Base-by-base conservation (phyloP, 768 basidiomycete genomes). In the Fibroporia radiculosa region DNA sequence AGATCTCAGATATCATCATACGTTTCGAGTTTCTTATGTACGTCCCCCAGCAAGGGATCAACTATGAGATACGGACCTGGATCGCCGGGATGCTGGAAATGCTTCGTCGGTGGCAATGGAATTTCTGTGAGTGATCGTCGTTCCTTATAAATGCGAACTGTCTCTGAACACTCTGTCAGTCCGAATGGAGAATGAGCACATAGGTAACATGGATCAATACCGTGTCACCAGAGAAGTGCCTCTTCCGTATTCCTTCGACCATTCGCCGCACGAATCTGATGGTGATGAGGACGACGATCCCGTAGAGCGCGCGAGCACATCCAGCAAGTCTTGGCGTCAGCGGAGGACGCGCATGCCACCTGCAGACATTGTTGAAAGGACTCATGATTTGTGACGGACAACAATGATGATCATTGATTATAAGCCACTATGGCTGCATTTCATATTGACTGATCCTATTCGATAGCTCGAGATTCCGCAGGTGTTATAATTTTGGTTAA, bases 201-300 rank as follows among this genome's bases (percentile, higher is more conserved):
- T 93, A 22, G 87, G 88, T 70, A 96, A 96, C 61, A 78, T 87
- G 62, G 89, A 90, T 72, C 90, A 92, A 55, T 95, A 90, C 61
- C 88, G 92, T 19, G 79, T 87, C 33, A 90, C 85, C 1, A 73
- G 83, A 20, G 91, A 96, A 56, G 79, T 91, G 12, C 85, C 89
- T 0, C 64, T 96, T 26, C 91, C 90, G 1, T 95, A 93, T 61
- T 58, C 66, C 1, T 66, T 82, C 42, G 75, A 82, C 36, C 62
- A 65, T 3, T 45, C 52, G 24, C 55, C 52, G 3, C 57, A 66
- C 35, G 72, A 77, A 36, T 62, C 66, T 26, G 71, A 65, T 35
- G 67, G 65, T 25, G 72, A 73, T 13, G 73, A 68, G 4, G 66
- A 65, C 10, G 73, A 74, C 3, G 66, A 65, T 12, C 72, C 73